Base-by-base conservation (phyloP, 2,329 filamentous ascomycete species). In the Xylaria digitata region DNA sequence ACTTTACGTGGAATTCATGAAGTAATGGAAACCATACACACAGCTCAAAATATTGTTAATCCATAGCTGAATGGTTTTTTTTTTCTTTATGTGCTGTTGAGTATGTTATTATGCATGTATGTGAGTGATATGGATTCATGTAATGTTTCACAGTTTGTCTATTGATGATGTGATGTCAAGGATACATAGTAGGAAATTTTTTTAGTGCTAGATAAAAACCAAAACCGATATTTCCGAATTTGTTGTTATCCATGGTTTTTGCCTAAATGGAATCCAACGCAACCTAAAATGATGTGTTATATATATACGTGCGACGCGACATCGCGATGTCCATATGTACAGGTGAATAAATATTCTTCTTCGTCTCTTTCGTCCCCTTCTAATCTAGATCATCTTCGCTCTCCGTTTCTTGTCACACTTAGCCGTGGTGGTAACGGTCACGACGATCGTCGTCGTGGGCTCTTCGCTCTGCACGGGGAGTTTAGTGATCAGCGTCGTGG, bases 1-100 rank as follows among this genome's bases (percentile, higher is more conserved):
- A 13, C 34, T 65, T 71, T 68, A 63, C 52, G 67, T 70, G 64
- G 53, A 69, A 69, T 57, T 62, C 68, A 72, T 69, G 71, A 73
- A 66, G 67, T 69, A 71, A 73, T 68, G 69, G 63, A 68, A 72
- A 72, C 64, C 55, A 26, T 26, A 3, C 26, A 26, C 26, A 65
- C 61, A 70, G 64, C 42, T 59, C 48, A 52, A 32, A 68, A 68
- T 68, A 70, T 63, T 60, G 34, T 56, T 64, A 52, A 60, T 63
- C 32, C 48, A 42, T 54, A 57, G 54, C 50, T 30, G 40, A 37
- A 34, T 34, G 30, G 19, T 46, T 40, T 40, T 8, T 23, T 15
- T 11, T n/a, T n/a, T n/a, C n/a, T n/a, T n/a, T n/a, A 43, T n/a
- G 50, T 49, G 48, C n/a, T 48, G 9, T 49, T 19, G 9, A 17